phyloP scores from a whole-genome alignment of 1,284 basidiomycete genomes.

The Malassezia arunalokei region DNA sequence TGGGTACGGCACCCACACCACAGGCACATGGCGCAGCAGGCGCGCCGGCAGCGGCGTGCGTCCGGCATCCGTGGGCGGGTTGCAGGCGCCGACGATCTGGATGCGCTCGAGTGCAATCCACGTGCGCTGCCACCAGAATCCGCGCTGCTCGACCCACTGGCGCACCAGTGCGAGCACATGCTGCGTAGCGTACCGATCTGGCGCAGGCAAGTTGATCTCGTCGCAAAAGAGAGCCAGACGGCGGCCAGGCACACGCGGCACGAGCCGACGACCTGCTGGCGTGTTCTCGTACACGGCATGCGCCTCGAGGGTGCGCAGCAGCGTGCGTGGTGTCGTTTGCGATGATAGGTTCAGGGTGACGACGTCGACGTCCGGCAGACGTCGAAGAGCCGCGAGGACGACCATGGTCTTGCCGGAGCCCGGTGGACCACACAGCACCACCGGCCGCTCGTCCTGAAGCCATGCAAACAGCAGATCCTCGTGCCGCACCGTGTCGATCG shows the following conservation, averaged over 20 bases:
- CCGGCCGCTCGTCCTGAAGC: slow-evolving; percentile 95
- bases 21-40: slow-evolving; percentile 90
- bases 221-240: slow-evolving; percentile 99
- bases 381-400: slow-evolving; percentile 92
- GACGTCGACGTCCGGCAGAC: slow-evolving; percentile 95
- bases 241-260: slow-evolving; percentile 84
- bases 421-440: slow-evolving; percentile 95
- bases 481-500: slow-evolving; percentile 94
- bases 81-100: slow-evolving; percentile 98
- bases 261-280: slow-evolving; percentile 75
- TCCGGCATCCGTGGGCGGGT: slow-evolving; percentile 98
- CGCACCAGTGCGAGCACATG: slow-evolving; percentile 96
- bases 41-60: slow-evolving; percentile 94
- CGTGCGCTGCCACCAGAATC: slow-evolving; percentile 94
- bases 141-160: slow-evolving; percentile 85
- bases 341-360: slow-evolving; percentile 98
- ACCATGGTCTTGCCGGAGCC: slow-evolving; percentile 99
- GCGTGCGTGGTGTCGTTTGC: slow-evolving; percentile 91
- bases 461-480: slow-evolving; percentile 97
- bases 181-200: slow-evolving; percentile 97
- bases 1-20: slow-evolving; percentile 99
- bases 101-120: slow-evolving; percentile 97
- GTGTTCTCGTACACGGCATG: slow-evolving; percentile 99
- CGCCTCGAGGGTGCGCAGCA: slow-evolving; percentile 98
- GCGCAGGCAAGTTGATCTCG: slow-evolving; percentile 94